Percentiles rank a stretch among this genome's conserved stretches.
These are phyloP conservation scores for Colletotrichum sp. DNA, from an alignment of 2,329 filamentous ascomycete genomes.

Conservation along the genomic window DNA sequence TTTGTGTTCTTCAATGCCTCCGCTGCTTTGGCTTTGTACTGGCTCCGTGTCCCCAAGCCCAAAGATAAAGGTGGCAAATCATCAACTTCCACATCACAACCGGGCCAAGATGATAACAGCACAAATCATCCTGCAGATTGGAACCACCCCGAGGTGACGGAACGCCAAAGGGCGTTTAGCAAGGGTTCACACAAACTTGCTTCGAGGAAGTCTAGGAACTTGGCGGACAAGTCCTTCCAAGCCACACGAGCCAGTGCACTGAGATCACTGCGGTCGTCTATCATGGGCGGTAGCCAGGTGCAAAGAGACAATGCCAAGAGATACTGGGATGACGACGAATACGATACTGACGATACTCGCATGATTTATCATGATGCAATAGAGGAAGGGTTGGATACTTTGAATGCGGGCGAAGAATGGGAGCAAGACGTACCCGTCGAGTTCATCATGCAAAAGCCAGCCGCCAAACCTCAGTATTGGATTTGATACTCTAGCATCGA, in stretches of 20 bases:
- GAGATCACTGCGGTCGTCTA: neutral
- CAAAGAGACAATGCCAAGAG: neutral
- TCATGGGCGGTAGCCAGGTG: neutral
- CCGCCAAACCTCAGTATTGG: constrained; percentile 1
- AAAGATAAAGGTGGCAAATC: constrained; percentile 19
- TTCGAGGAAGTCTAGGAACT: neutral
- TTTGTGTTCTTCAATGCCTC: constrained; percentile 61
- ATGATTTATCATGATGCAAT: neutral
- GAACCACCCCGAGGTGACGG: neutral
- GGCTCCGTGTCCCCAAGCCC: constrained; percentile 50
- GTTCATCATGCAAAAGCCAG: neutral
- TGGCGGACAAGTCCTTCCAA: neutral
- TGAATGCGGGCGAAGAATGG: neutral
- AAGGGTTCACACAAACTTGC: neutral
- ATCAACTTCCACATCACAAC: neutral
- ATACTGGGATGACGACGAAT: constrained; percentile 5
- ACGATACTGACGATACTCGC: neutral
- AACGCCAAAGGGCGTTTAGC: neutral
- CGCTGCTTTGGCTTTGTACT: constrained; percentile 58
- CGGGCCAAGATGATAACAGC: neutral
- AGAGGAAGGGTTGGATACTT: neutral
- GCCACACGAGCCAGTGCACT: neutral
- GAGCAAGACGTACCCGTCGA: neutral
- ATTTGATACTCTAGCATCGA: neutral
- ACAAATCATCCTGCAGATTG: neutral